A percentile compares a stretch with the other conserved stretches of the same genome.
Conservation (phyloP, 768 basidiomycete genomes). For the Butyriboletus loyo region DNA sequence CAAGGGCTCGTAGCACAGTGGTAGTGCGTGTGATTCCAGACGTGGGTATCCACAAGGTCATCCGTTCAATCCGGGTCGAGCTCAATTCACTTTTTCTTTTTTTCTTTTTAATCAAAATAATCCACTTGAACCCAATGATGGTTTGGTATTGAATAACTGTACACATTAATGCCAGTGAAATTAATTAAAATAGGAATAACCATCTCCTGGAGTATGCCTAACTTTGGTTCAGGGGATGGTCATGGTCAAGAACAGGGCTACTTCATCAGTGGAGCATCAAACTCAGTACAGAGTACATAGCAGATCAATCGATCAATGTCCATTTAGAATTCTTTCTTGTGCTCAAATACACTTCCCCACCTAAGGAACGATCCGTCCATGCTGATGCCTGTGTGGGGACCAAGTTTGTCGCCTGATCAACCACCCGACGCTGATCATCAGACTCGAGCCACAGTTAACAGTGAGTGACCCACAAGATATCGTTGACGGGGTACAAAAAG, state of each 20-base stretch:
- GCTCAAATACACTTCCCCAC: conserved; percentile 67
- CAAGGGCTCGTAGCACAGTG: conserved; percentile 29
- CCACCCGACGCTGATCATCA: background rate
- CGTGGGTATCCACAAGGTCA: conserved; percentile 37
- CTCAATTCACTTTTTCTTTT: conserved; percentile 17
- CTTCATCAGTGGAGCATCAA: background rate
- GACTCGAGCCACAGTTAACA: background rate
- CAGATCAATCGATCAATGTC: conserved; percentile 35
- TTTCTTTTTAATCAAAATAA: background rate
- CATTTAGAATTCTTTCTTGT: conserved; percentile 66
- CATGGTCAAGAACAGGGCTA: background rate
- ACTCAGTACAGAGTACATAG: background rate
- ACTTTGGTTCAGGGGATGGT: background rate
- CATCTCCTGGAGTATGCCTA: background rate
- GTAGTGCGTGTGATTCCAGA: conserved; percentile 36
- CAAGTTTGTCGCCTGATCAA: conserved; percentile 54
- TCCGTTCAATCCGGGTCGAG: conserved; percentile 45
- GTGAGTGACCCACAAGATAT: conserved; percentile 52
- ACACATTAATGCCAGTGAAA: background rate
- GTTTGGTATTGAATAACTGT: background rate
- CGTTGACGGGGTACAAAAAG: conserved; percentile 60
- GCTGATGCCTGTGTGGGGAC: conserved; percentile 62
- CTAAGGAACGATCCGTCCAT: conserved; percentile 64
- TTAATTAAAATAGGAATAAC: no score
- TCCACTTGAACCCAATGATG: background rate